phyloP scores from a whole-genome alignment of 169 alveolate species.

The Cryptosporidium xiaoi region DNA sequence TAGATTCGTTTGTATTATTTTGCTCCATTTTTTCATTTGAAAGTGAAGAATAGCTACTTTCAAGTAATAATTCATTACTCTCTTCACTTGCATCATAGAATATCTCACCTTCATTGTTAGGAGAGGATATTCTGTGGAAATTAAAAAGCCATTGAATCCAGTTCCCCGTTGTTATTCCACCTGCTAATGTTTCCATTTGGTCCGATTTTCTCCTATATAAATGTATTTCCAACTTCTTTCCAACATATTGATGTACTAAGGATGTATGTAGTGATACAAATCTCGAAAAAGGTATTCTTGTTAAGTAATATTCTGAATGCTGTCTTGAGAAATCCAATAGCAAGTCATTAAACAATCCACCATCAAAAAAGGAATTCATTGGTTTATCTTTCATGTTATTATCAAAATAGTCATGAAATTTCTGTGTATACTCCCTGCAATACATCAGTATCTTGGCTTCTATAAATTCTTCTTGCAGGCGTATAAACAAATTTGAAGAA shows the following conservation, averaged over 20 bases:
- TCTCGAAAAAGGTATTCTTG: constrained; percentile 49
- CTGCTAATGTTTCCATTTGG: not conserved
- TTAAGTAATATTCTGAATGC: constrained; percentile 41
- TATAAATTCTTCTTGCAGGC: constrained; percentile 30
- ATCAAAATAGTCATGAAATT: constrained; percentile 45
- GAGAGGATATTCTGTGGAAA: constrained; percentile 42
- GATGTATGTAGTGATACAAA: constrained; percentile 66
- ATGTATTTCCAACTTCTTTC: constrained; percentile 38
- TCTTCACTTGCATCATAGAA: constrained; percentile 58
- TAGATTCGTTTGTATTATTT: not conserved
- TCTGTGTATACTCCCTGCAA: constrained; percentile 45
- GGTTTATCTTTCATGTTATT: constrained; percentile 17
- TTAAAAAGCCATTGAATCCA: constrained; percentile 73
- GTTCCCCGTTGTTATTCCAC: constrained; percentile 6
- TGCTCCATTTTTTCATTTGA: constrained; percentile 2
- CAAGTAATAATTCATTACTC: not conserved
- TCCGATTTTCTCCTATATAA: not conserved
- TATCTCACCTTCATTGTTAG: constrained; percentile 10
- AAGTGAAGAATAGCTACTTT: not conserved
- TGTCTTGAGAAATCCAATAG: constrained; percentile 53
- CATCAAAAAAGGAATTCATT: constrained; percentile 16
- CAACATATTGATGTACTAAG: constrained; percentile 65
- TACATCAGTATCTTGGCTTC: constrained; percentile 71
- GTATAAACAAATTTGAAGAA: constrained; percentile 10
- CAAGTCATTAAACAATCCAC: constrained; percentile 32